phyloP scores from a whole-genome alignment of 305 asterid genomes.

The Fraxinus greggii region DNA sequence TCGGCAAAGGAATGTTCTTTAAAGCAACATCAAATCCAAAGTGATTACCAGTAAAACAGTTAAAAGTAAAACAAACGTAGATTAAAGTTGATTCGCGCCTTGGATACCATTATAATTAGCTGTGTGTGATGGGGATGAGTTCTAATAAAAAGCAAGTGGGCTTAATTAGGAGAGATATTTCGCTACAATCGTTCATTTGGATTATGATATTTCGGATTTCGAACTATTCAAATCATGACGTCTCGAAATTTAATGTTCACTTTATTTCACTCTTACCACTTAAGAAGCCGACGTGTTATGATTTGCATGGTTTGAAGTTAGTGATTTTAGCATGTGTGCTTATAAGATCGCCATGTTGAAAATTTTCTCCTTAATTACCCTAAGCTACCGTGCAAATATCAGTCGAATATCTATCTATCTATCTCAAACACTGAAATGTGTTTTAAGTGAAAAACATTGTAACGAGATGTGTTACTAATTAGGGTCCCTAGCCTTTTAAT shows the following conservation, averaged over 20 bases:
- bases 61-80: not conserved
- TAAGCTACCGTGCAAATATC: not conserved
- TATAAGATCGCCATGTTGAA: too few relatives aligned
- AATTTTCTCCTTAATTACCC: not conserved
- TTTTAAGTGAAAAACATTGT: slow-evolving; percentile 7
- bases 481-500: slow-evolving; percentile 9
- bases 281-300: not conserved
- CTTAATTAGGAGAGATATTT: not conserved
- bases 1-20: slow-evolving; percentile 34
- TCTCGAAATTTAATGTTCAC: too few relatives aligned
- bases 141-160: not conserved
- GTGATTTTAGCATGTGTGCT: too few relatives aligned
- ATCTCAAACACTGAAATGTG: not conserved
- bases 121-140: not conserved
- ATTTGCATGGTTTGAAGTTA: not conserved
- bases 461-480: slow-evolving; percentile 22
- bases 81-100: slow-evolving; percentile 33
- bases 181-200: not conserved
- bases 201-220: not conserved
- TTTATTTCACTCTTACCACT: not conserved
- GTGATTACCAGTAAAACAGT: slow-evolving; percentile 24
- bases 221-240: not conserved
- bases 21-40: slow-evolving; percentile 52
- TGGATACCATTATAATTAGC: not conserved
- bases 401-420: not conserved